Evolutionary conservation across 345 rosid genomes (phyloP).

Genomic region (Rhodamnia argentea): DNA sequence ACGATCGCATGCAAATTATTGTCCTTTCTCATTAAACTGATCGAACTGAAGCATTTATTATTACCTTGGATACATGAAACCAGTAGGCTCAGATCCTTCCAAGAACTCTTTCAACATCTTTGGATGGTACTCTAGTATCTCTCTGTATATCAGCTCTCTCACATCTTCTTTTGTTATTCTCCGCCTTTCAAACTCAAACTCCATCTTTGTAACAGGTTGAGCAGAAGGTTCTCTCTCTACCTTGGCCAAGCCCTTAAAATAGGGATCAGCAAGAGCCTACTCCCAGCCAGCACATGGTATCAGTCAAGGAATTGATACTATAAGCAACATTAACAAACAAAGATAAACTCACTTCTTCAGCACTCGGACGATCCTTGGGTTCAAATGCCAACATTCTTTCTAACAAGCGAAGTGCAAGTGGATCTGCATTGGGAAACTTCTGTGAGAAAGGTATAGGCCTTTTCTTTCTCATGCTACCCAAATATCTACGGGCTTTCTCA

Average conservation of each 20-base stretch:
- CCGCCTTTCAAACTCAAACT: slow-evolving; percentile 94
- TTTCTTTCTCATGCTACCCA: slow-evolving; percentile 93
- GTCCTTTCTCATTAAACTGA: neutral
- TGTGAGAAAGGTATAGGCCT: slow-evolving; percentile 73
- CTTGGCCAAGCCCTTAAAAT: slow-evolving; percentile 84
- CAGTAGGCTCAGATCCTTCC: slow-evolving; percentile 89
- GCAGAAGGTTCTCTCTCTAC: slow-evolving; percentile 95
- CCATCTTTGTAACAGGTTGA: slow-evolving; percentile 94
- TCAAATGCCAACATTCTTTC: slow-evolving; percentile 95
- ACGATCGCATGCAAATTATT: neutral
- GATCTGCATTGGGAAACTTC: slow-evolving; percentile 88
- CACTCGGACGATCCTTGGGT: slow-evolving; percentile 79
- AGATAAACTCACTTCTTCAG: slow-evolving; percentile 61
- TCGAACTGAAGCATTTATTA: neutral
- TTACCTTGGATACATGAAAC: slow-evolving; percentile 97
- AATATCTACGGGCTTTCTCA: slow-evolving; percentile 93
- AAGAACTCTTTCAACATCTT: slow-evolving; percentile 80
- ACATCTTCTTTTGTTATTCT: slow-evolving; percentile 95
- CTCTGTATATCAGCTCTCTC: slow-evolving; percentile 85
- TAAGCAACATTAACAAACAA: neutral
- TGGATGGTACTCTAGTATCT: slow-evolving; percentile 90
- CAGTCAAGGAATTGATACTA: neutral
- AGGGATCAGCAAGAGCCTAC: slow-evolving; percentile 93
- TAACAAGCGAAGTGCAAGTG: slow-evolving; percentile 79
- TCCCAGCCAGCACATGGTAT: slow-evolving; percentile 3